Evolutionary conservation across 805 yeast species (phyloP), one percentile per base, ranked within the genome.

Genomic region (Wickerhamiella brachini): DNA sequence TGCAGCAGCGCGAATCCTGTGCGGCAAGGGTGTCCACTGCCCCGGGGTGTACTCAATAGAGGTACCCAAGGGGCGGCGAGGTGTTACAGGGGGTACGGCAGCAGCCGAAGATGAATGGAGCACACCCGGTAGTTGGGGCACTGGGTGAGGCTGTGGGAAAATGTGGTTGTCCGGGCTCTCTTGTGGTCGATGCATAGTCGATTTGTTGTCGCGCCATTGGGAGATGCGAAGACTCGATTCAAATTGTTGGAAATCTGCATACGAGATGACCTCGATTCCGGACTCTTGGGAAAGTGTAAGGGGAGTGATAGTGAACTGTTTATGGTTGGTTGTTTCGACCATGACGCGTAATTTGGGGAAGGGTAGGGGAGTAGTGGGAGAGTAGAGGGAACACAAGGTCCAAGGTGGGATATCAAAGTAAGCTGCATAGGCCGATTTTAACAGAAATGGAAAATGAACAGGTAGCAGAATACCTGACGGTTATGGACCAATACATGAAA

Each of bases 381-480:
- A 29, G 34, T 29, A 7, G 34, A 12, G 34, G 15, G 31, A 26
- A n/a, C n/a, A n/a, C n/a, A n/a, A n/a, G n/a, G n/a, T n/a, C n/a
- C n/a, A n/a, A n/a, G n/a, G 5, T 24, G 26, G 26, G 26, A 24
- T 24, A 5, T 24, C 34, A 4, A 29, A 29, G 34, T 29, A 29
- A 29, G 34, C 34, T 29, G 34, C 12, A 9, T 9, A 4, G 34
- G 34, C 15, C 8, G 34, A 29, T 12, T 3, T 4, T 3, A 12
- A 12, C 34, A 29, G 34, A 4, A 26, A 20, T 24, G 39, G 31
- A 39, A 6, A 59, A 55, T 49, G 58, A 31, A n/a, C 53, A 18
- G n/a, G 44, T 58, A 17, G 56, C 31, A 24, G 44, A 34, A 44
- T 56, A 54, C 38, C 48, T 58, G 31, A 24, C 56, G 15, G 38